Conservation (phyloP, 1,139 yeast genomes). For the Candida sanyaensis region DNA sequence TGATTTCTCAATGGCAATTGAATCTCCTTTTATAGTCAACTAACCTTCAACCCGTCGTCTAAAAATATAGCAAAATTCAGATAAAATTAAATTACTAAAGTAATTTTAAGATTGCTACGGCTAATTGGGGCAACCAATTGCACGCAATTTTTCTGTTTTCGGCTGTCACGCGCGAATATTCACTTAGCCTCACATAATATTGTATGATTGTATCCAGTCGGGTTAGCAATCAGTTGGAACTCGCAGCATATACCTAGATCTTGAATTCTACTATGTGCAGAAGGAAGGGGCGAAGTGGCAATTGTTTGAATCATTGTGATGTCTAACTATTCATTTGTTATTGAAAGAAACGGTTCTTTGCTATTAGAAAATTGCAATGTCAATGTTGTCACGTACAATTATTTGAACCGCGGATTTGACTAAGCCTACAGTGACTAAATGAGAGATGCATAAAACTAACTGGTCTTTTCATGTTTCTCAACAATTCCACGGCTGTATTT, state of each 20-base stretch:
- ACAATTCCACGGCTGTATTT: background rate
- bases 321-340: background rate
- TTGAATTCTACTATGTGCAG: no score
- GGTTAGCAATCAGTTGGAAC: no score
- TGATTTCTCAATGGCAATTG: background rate
- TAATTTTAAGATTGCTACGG: background rate
- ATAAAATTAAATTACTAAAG: no score
- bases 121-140: background rate
- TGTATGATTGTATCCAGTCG: no score
- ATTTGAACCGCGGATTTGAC: no score
- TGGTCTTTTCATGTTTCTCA: no score
- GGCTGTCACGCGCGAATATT: background rate
- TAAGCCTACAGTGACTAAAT: background rate
- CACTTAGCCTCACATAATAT: background rate
- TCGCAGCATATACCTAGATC: no score
- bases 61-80: background rate
- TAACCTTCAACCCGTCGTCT: background rate
- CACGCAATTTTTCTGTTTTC: background rate
- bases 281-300: no score
- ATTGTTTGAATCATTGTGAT: no score
- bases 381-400: background rate
- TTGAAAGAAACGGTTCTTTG: background rate
- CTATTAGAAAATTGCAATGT: background rate
- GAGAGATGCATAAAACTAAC: no score
- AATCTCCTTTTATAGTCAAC: background rate